Conservation (phyloP, 495 filamentous ascomycete genomes). For the Trichoderma reesei region DNA sequence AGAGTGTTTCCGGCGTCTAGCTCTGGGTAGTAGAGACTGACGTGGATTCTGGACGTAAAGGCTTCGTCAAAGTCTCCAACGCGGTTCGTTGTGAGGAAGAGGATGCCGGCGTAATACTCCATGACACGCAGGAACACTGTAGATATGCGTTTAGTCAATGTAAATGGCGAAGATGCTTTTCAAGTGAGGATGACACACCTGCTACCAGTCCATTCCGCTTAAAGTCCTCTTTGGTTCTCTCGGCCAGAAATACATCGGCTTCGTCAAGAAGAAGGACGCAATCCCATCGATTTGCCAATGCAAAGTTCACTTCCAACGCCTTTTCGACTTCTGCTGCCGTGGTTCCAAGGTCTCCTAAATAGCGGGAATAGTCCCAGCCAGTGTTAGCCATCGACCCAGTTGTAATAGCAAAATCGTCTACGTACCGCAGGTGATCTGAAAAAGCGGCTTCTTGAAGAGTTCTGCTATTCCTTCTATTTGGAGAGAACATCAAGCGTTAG, state of each 20-base stretch:
- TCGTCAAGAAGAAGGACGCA: conserved; percentile 33
- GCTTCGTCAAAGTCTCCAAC: conserved; percentile 45
- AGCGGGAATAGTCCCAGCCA: conserved; percentile 24
- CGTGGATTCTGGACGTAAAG: conserved; percentile 43
- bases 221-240: conserved; percentile 25
- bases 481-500: not conserved
- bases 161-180: too few relatives aligned
- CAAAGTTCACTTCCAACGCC: conserved; percentile 31
- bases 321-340: conserved; percentile 28
- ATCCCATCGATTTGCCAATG: conserved; percentile 27
- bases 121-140: conserved; percentile 46
- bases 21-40: conserved; percentile 12
- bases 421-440: conserved; percentile 20
- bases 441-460: conserved; percentile 16
- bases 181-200: conserved; percentile 11
- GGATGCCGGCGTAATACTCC: conserved; percentile 50
- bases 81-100: conserved; percentile 49
- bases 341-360: conserved; percentile 34
- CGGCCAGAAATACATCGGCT: conserved; percentile 36
- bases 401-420: too few relatives aligned
- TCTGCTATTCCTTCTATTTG: conserved; percentile 17
- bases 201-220: conserved; percentile 31
- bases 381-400: conserved; percentile 29
- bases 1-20: conserved; percentile 2
- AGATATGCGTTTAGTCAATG: too few relatives aligned